These are phyloP conservation scores for Hygrophoropsis aurantiaca DNA, from an alignment of 768 basidiomycete genomes.

Conservation along the genomic window DNA sequence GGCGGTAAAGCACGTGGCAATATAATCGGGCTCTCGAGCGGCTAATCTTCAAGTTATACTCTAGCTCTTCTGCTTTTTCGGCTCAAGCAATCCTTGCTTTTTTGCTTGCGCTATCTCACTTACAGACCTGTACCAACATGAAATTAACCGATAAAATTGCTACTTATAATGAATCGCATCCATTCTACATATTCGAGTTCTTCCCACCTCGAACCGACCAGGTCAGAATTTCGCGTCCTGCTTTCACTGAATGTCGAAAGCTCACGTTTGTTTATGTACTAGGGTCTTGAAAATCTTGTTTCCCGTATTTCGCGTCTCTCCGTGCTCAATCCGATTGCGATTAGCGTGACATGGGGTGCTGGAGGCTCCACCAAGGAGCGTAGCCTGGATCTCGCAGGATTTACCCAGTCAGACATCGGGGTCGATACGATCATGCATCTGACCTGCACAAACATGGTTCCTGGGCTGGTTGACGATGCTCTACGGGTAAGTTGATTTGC, in stretches of 20 bases:
- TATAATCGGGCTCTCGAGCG: background rate
- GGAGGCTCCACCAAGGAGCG: conserved; percentile 90
- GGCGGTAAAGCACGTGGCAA: no score
- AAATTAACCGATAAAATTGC: conserved; percentile 73
- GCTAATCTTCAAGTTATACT: background rate
- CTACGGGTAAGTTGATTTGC: conserved; percentile 57
- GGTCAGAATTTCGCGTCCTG: conserved; percentile 36
- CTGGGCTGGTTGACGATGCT: conserved; percentile 84
- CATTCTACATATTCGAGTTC: conserved; percentile 95
- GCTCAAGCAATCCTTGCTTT: no score
- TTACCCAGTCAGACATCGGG: conserved; percentile 70
- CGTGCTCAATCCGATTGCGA: conserved; percentile 73
- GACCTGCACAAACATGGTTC: conserved; percentile 96
- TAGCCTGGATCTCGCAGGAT: conserved; percentile 80
- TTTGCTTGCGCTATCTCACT: background rate
- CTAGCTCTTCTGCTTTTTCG: background rate
- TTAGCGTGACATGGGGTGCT: conserved; percentile 97
- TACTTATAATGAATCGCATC: conserved; percentile 40
- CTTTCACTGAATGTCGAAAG: conserved; percentile 2
- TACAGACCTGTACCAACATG: conserved; percentile 41
- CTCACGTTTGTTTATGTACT: conserved; percentile 8
- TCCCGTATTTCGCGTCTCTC: conserved; percentile 83
- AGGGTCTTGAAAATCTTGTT: conserved; percentile 92
- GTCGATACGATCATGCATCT: conserved; percentile 91
- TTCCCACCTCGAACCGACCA: conserved; percentile 95